Conservation (phyloP, 306 rosid genomes). For the Cucurbita argyrosperma region DNA sequence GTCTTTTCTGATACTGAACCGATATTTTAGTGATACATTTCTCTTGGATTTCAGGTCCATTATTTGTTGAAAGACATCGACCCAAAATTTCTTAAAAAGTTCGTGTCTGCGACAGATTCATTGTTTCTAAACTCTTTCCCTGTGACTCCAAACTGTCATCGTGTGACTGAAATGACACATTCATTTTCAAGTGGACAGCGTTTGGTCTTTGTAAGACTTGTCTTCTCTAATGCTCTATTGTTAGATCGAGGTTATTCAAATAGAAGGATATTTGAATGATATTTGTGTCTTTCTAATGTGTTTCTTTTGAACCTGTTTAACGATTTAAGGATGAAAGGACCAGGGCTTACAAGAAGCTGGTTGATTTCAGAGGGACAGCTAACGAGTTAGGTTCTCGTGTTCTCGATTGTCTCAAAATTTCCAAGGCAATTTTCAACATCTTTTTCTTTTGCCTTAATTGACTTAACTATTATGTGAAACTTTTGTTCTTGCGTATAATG, state of each 20-base stretch:
- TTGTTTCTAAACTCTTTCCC: slow-evolving; percentile 42
- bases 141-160: slow-evolving; percentile 80
- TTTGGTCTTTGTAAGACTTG: slow-evolving; percentile 50
- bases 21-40: background rate
- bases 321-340: slow-evolving; percentile 67
- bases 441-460: slow-evolving; percentile 1
- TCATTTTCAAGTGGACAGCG: slow-evolving; percentile 43
- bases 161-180: slow-evolving; percentile 55
- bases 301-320: slow-evolving; percentile 17
- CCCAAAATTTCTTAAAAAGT: slow-evolving; percentile 36
- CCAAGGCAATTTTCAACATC: slow-evolving; percentile 49
- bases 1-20: slow-evolving; percentile 6
- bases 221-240: slow-evolving; percentile 1
- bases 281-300: slow-evolving; percentile 13
- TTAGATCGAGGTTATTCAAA: background rate
- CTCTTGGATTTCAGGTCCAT: slow-evolving; percentile 47
- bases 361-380: slow-evolving; percentile 70
- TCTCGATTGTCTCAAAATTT: slow-evolving; percentile 66
- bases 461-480: slow-evolving; percentile 1
- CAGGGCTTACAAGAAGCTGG: slow-evolving; percentile 52
- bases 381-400: slow-evolving; percentile 67
- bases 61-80: slow-evolving; percentile 53
- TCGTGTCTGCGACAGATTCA: slow-evolving; percentile 37
- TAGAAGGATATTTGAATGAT: background rate
- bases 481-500: slow-evolving; percentile 18